These are phyloP conservation scores for Coniosporium tulheliwenetii DNA, from an alignment of 2,329 filamentous ascomycete genomes.

Conservation along the genomic window DNA sequence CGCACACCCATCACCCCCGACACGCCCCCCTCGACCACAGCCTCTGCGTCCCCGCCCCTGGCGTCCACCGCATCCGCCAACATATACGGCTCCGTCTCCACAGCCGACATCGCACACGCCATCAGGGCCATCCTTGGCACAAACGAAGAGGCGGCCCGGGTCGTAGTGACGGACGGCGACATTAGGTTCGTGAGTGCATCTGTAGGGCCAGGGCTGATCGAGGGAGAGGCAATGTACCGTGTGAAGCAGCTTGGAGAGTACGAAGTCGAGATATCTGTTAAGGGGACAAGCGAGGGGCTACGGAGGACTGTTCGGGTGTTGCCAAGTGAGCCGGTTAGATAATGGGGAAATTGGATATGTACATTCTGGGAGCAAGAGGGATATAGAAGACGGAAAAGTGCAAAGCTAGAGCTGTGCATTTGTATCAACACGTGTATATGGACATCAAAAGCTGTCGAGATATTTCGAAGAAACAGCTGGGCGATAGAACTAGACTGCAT, in stretches of 20 bases:
- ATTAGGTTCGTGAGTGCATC: slow-evolving; percentile 23
- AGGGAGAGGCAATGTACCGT: slow-evolving; percentile 14
- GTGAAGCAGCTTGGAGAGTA: slow-evolving; percentile 39
- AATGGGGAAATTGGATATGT: too few relatives aligned
- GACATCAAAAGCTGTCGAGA: too few relatives aligned
- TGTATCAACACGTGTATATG: too few relatives aligned
- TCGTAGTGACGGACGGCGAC: slow-evolving; percentile 33
- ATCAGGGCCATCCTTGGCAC: slow-evolving; percentile 32
- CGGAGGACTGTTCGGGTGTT: slow-evolving; percentile 25
- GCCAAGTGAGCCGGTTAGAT: background rate
- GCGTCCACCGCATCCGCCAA: slow-evolving; percentile 18
- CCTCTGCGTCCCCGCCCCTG: slow-evolving; percentile 19
- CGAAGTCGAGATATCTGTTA: slow-evolving; percentile 33
- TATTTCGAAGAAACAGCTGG: too few relatives aligned
- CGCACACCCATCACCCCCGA: slow-evolving; percentile 22
- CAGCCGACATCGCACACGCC: slow-evolving; percentile 31
- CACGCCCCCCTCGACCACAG: slow-evolving; percentile 11
- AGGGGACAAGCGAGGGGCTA: slow-evolving; percentile 27
- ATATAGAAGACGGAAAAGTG: too few relatives aligned
- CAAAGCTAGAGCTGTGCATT: too few relatives aligned
- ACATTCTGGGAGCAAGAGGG: too few relatives aligned
- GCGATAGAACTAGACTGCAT: too few relatives aligned
- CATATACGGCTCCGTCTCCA: slow-evolving; percentile 41
- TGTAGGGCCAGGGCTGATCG: too few relatives aligned
- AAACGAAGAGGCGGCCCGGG: slow-evolving; percentile 34